Conservation (phyloP, 345 rosid genomes). For the Nasturtium officinale region DNA sequence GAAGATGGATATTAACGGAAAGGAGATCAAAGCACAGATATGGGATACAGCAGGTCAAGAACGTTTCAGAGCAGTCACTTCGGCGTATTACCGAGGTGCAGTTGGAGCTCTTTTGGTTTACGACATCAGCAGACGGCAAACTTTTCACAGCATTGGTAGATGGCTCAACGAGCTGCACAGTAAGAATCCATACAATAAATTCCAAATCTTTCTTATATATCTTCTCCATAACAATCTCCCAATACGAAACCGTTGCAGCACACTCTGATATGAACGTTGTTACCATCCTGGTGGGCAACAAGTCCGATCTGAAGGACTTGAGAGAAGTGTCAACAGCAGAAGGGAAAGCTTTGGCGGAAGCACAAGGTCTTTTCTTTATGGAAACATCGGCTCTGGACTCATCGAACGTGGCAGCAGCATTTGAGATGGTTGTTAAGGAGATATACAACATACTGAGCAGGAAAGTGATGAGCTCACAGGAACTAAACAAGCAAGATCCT, state of each 20-base stretch:
- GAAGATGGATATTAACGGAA: conserved; percentile 83
- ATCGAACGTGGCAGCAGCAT: conserved; percentile 86
- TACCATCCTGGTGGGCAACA: conserved; percentile 90
- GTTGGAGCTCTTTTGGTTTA: conserved; percentile 97
- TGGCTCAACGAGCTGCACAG: conserved; percentile 99
- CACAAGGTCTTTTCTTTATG: conserved; percentile 87
- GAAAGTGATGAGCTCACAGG: conserved; percentile 85
- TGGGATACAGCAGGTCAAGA: conserved; percentile 99
- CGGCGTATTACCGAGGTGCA: conserved; percentile 96
- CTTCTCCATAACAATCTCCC: background rate
- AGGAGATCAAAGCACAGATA: conserved; percentile 94
- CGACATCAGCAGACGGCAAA: conserved; percentile 89
- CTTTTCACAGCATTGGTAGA: conserved; percentile 84
- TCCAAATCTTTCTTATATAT: background rate
- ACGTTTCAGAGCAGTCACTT: conserved; percentile 95
- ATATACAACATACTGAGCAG: conserved; percentile 85
- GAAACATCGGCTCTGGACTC: conserved; percentile 98
- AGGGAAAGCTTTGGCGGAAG: conserved; percentile 88
- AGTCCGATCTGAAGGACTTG: conserved; percentile 85
- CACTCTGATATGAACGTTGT: conserved; percentile 98
- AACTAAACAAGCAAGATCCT: conserved; percentile 64
- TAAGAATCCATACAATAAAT: conserved; percentile 46
- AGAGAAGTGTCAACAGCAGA: conserved; percentile 87
- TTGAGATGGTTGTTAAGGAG: conserved; percentile 90
- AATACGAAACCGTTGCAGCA: conserved; percentile 54